Conservation (phyloP, 495 filamentous ascomycete genomes). For the Neurospora hispaniola region DNA sequence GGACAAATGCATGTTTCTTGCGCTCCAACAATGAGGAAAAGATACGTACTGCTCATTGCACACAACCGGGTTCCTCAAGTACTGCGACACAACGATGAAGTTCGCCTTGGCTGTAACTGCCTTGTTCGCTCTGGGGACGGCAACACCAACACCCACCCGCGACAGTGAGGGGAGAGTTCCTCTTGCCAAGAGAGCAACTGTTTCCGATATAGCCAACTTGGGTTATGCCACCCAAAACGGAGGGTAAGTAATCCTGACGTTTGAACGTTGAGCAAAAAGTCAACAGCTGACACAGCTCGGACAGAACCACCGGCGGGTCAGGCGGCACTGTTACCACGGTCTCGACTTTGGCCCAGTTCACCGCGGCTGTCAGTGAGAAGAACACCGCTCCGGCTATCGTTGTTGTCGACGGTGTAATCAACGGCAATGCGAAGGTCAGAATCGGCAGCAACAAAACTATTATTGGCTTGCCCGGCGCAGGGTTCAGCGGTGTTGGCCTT, state of each 20-base stretch:
- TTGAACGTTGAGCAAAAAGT: background rate
- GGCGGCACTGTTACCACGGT: constrained; percentile 51
- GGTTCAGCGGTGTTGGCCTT: constrained; percentile 35
- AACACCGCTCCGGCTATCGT: constrained; percentile 36
- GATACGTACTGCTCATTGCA: background rate
- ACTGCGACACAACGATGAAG: background rate
- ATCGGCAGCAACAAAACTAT: constrained; percentile 47
- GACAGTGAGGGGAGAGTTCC: background rate
- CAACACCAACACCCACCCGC: background rate
- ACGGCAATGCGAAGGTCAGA: constrained; percentile 28
- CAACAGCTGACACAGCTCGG: background rate
- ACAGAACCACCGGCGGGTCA: constrained; percentile 45
- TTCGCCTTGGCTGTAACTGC: background rate
- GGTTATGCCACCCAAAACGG: constrained; percentile 8
- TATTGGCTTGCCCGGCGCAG: constrained; percentile 35
- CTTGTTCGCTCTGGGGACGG: background rate
- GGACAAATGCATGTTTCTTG: background rate
- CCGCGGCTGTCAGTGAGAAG: constrained; percentile 34
- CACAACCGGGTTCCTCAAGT: background rate
- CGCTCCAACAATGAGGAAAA: background rate
- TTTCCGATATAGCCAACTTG: constrained; percentile 2
- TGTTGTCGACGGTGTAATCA: constrained; percentile 37
- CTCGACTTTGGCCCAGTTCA: constrained; percentile 43
- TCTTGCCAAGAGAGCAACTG: background rate
- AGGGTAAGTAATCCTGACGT: background rate